Evolutionary conservation across 2,329 filamentous ascomycete species (phyloP).

Genomic region (Talaromyces sp.): DNA sequence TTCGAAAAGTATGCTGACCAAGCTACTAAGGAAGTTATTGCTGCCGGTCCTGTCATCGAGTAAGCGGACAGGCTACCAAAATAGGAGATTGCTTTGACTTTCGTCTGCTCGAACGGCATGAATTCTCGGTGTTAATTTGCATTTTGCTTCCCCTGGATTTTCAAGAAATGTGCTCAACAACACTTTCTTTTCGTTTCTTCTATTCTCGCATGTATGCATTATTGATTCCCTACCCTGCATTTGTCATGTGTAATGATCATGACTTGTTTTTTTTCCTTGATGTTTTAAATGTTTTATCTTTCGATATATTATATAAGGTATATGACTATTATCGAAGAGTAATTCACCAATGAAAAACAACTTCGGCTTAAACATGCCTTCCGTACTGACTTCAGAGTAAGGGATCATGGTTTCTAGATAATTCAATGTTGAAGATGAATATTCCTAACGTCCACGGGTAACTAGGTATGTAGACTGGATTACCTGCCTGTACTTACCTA

Average conservation of each 20-base stretch:
- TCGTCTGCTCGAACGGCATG: background rate
- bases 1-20: conserved; percentile 91
- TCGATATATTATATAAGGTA: background rate
- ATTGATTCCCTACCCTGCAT: conserved; percentile 11
- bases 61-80: background rate
- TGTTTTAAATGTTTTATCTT: background rate
- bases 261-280: background rate
- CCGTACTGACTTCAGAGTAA: no score
- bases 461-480: no score
- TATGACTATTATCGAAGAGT: background rate
- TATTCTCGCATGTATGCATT: conserved; percentile 1
- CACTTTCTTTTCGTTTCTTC: background rate
- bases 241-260: conserved; percentile 10
- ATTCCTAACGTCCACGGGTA: no score
- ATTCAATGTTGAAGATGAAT: no score
- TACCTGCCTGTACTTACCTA: no score
- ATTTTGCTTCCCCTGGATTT: background rate
- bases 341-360: background rate
- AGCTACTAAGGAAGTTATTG: conserved; percentile 73
- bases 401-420: no score
- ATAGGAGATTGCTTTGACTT: background rate
- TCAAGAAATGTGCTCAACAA: background rate
- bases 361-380: no score
- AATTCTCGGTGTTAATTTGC: background rate
- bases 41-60: conserved; percentile 37